Conservation (phyloP, 495 filamentous ascomycete species). For the Hypoxylon cercidicola region DNA sequence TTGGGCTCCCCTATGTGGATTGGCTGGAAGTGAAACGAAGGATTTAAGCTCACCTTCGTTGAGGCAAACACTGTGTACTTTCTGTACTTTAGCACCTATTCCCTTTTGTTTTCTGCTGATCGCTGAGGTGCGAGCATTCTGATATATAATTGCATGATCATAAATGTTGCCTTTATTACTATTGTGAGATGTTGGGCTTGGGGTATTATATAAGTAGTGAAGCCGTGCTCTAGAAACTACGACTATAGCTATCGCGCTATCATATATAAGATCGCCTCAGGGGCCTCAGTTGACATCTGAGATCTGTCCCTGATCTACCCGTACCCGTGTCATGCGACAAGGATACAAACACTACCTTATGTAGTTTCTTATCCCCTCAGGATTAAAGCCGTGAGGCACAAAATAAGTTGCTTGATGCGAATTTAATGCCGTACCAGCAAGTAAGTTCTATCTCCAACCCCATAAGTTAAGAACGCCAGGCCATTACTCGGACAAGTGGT, state of each 20-base stretch:
- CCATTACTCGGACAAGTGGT: conserved; percentile 3
- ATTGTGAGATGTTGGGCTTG: conserved; percentile 8
- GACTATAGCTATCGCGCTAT: neutral
- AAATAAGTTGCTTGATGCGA: neutral
- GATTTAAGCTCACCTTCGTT: conserved; percentile 31
- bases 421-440: conserved; percentile 7
- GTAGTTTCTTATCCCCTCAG: no score
- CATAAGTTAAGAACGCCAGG: conserved; percentile 14
- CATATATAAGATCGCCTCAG: conserved; percentile 2
- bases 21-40: conserved; percentile 27
- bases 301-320: no score
- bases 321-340: no score
- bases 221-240: neutral
- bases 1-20: conserved; percentile 1
- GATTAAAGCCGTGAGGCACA: no score
- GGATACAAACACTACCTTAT: no score
- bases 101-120: conserved; percentile 34
- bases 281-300: no score
- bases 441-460: conserved; percentile 11
- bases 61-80: conserved; percentile 35
- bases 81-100: conserved; percentile 35
- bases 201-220: neutral
- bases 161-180: conserved; percentile 16
- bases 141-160: conserved; percentile 35
- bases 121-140: conserved; percentile 30